Base-by-base conservation (phyloP, 148 eudicot species). In the Vaccinium darrowii region DNA sequence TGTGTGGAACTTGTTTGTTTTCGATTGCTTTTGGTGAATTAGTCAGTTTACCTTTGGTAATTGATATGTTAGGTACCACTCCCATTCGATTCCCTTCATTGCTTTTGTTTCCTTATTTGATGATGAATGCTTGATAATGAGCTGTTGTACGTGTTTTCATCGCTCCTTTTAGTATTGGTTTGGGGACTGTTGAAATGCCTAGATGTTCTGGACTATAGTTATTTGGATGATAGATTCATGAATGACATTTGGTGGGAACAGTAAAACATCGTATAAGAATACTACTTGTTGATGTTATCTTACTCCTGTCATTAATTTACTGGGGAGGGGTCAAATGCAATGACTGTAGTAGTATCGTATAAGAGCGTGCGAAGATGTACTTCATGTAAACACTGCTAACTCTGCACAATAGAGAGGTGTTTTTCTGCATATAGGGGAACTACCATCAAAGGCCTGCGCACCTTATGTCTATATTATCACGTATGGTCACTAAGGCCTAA, bases 21-120 rank as follows among this genome's bases (percentile, higher is more conserved):
- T 25, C 10, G n/a, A 14, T 65, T 51, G 52, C 57, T 15, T 82
- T 82, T 65, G 84, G 84, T 52, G 47, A 49, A 82, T 52, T 82
- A 25, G 30, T 49, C 30, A 33, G 27, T 81, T 67, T 25, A 14
- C 21, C n/a, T 69, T 69, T 30, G 18, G 13, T 7, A 8, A 12
- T 25, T 72, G 14, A 33, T 8, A 50, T 30, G 19, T 27, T 71
- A 53, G 43, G 50, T 54, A 21, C 27, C 63, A 18, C 57, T 52
- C 56, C 58, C 63, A 25, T 25, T 49, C 33, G 9, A 52, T 82
- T 51, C 43, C 18, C 18, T 36, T 82, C 12, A 30, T 82, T 71
- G 78, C 21, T 63, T 81, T 71, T 11, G 47, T 60, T 11, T 60
- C 36, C 39, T 81, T 4, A 19, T 75, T 75, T 75, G 78, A 75